phyloP scores from a whole-genome alignment of 2,329 filamentous ascomycete species.

The Fusarium guadeloupense region DNA sequence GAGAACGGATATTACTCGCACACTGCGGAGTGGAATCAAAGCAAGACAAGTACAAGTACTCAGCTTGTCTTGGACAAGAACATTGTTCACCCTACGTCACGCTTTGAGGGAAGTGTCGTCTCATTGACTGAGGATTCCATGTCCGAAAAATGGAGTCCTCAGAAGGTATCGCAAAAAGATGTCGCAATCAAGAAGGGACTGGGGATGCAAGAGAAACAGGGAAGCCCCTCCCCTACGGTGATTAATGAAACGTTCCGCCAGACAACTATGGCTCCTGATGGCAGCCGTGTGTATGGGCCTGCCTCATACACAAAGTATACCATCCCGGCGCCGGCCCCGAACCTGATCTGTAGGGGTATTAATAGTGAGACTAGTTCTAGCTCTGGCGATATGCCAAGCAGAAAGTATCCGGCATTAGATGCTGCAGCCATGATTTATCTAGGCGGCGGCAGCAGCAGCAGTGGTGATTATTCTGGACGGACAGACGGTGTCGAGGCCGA shows the following conservation, averaged over 20 bases:
- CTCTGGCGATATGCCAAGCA: not conserved
- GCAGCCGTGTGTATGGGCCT: not conserved
- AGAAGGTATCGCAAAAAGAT: slow-evolving; percentile 28
- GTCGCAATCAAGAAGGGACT: not conserved
- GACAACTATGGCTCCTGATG: not conserved
- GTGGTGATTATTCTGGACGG: too few relatives aligned
- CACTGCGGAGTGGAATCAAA: not conserved
- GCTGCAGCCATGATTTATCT: slow-evolving; percentile 4
- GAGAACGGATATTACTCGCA: slow-evolving; percentile 22
- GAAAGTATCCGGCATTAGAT: slow-evolving; percentile 9
- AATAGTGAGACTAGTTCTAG: not conserved
- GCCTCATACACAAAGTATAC: not conserved
- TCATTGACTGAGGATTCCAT: slow-evolving; percentile 6
- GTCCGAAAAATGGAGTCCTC: slow-evolving; percentile 30
- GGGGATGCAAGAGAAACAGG: not conserved
- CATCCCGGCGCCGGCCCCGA: not conserved
- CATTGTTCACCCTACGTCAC: not conserved
- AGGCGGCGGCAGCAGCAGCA: too few relatives aligned
- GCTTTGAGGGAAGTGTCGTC: not conserved
- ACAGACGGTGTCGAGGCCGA: not conserved
- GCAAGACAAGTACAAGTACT: not conserved
- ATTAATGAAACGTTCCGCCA: slow-evolving; percentile 4
- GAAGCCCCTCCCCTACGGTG: not conserved
- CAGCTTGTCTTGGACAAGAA: not conserved
- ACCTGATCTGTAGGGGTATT: not conserved